Percentiles rank a stretch among this genome's conserved stretches.
Conservation (phyloP, 768 basidiomycete genomes). For the Auriscalpium microsporum region DNA sequence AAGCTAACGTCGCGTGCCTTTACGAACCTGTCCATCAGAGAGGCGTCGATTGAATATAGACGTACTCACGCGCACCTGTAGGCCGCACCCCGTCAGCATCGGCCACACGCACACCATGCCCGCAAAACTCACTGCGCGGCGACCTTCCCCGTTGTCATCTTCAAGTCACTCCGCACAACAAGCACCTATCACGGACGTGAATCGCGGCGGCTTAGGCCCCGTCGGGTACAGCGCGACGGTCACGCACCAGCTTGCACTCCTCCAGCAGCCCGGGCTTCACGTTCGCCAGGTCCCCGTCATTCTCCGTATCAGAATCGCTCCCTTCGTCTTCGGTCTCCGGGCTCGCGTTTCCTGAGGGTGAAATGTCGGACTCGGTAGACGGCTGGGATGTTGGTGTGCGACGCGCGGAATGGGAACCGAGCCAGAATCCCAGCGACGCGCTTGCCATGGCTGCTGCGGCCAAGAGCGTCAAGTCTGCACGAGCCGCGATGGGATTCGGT, state of each 20-base stretch:
- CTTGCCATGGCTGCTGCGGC: not conserved
- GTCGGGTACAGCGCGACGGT: not conserved
- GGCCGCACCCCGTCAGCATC: not conserved
- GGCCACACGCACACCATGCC: conserved; percentile 31
- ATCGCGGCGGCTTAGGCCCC: not conserved
- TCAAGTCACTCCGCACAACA: conserved; percentile 53
- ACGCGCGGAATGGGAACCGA: not conserved
- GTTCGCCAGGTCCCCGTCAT: not conserved
- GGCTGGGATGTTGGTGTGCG: not conserved
- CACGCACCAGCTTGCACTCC: conserved; percentile 1
- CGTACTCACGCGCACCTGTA: not conserved
- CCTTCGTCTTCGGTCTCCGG: too few species aligned
- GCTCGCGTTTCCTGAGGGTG: too few species aligned
- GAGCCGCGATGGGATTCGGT: too few species aligned
- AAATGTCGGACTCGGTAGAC: not conserved
- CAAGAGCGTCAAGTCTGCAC: too few species aligned
- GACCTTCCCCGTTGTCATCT: conserved; percentile 53
- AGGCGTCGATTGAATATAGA: not conserved
- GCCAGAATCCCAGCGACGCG: not conserved
- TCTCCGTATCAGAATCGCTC: not conserved
- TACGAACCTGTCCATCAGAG: conserved; percentile 11
- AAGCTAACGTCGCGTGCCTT: conserved; percentile 89
- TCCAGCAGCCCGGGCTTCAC: not conserved
- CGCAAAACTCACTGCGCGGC: conserved; percentile 58
- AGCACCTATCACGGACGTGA: conserved; percentile 31